A percentile compares a stretch with the other conserved stretches of the same genome.
phyloP scores from a whole-genome alignment of 2,329 filamentous ascomycete genomes.

The Trichophyton verrucosum region DNA sequence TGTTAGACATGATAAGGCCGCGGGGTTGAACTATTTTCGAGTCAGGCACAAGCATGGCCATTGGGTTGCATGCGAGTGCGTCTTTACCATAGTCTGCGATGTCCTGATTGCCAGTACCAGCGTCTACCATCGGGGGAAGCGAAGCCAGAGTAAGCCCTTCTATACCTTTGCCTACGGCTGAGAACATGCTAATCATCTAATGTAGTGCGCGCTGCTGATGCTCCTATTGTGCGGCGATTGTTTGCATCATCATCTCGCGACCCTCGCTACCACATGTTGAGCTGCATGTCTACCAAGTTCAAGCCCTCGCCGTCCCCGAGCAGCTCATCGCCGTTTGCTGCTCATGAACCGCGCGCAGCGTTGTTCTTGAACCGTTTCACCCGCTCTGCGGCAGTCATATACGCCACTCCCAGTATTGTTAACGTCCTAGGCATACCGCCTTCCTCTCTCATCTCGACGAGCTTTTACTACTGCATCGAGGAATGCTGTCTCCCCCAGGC shows the following conservation, averaged over 20 bases:
- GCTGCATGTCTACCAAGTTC: conserved; percentile 73
- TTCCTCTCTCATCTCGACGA: conserved; percentile 58
- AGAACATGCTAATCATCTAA: not conserved
- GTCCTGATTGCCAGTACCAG: conserved; percentile 75
- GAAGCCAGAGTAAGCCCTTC: conserved; percentile 56
- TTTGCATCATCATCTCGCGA: conserved; percentile 66
- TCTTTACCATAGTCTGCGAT: conserved; percentile 80
- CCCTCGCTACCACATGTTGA: conserved; percentile 80
- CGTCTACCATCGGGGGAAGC: conserved; percentile 56
- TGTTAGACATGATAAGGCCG: conserved; percentile 68
- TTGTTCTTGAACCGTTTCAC: conserved; percentile 81
- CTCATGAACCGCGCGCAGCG: conserved; percentile 66
- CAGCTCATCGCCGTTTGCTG: conserved; percentile 34
- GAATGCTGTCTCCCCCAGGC: conserved; percentile 65
- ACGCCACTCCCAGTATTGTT: conserved; percentile 63
- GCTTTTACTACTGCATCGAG: conserved; percentile 79
- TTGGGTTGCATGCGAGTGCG: conserved; percentile 75
- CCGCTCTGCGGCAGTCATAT: conserved; percentile 71
- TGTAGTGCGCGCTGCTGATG: conserved; percentile 61
- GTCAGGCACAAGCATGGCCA: conserved; percentile 55
- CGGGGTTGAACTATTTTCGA: conserved; percentile 67
- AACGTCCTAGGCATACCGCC: conserved; percentile 63
- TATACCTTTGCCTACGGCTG: not conserved
- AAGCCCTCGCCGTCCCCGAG: conserved; percentile 29
- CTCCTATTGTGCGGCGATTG: conserved; percentile 62